Conservation (phyloP, 768 basidiomycete species). For the Leccinum arenicola region DNA sequence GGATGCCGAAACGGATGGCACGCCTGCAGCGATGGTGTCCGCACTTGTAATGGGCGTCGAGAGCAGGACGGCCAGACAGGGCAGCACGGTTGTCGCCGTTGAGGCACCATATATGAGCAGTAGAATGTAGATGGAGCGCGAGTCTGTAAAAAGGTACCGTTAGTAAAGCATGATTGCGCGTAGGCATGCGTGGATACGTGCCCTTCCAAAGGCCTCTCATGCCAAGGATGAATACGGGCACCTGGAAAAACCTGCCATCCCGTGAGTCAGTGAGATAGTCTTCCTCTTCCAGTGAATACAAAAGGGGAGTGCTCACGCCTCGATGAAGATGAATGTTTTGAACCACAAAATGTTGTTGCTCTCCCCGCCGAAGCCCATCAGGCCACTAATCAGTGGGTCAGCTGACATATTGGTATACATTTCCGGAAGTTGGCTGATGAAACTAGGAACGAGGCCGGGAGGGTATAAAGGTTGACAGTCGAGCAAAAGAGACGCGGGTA, state of each 20-base stretch:
- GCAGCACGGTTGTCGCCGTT: slow-evolving; percentile 72
- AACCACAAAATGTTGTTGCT: slow-evolving; percentile 52
- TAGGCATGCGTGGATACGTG: slow-evolving; percentile 11
- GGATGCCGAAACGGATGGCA: slow-evolving; percentile 42
- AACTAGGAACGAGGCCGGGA: slow-evolving; percentile 43
- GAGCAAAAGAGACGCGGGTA: slow-evolving; percentile 64
- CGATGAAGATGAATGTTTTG: slow-evolving; percentile 59
- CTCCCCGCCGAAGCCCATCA: slow-evolving; percentile 40
- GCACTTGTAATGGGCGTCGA: slow-evolving; percentile 45
- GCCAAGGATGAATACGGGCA: slow-evolving; percentile 77
- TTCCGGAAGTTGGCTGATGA: slow-evolving; percentile 42
- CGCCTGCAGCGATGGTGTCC: slow-evolving; percentile 27
- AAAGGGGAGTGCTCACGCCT: slow-evolving; percentile 43
- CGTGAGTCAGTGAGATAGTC: background rate
- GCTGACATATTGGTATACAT: slow-evolving; percentile 57
- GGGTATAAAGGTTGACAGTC: slow-evolving; percentile 73
- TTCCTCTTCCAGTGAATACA: background rate
- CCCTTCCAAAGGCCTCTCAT: slow-evolving; percentile 58
- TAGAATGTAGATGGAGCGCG: slow-evolving; percentile 53
- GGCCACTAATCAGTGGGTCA: slow-evolving; percentile 64
- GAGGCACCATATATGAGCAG: slow-evolving; percentile 75
- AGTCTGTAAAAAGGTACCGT: slow-evolving; percentile 37
- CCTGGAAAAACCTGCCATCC: slow-evolving; percentile 51
- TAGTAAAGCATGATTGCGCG: background rate
- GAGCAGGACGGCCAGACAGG: slow-evolving; percentile 64